Evolutionary conservation across 768 basidiomycete species (phyloP), one percentile per base, ranked within the genome.

Genomic region (Nidularia sp.): DNA sequence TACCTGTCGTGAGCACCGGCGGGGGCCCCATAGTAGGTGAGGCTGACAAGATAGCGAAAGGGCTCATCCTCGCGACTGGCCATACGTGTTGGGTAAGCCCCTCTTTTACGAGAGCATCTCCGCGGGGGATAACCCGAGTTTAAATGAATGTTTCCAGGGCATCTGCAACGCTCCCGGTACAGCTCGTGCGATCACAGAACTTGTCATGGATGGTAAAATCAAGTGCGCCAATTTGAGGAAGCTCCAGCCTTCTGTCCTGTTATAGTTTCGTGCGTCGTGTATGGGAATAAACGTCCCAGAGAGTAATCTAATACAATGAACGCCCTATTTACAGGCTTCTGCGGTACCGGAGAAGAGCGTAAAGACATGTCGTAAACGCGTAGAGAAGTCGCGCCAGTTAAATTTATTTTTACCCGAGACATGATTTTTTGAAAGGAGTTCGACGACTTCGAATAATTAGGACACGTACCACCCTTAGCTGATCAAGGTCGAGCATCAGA

Each of bases 111-210:
- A 54, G 13, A 29, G 9, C 13, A 1, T 48, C 13, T 22, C 25
- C 45, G 9, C 25, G 25, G 9, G 10, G 45, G 2, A 9, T 15
- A 22, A 48, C 18, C 18, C 18, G 18, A 18, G 18, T 18, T 18
- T 18, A 18, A 18, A 18, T 10, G 33, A 34, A 12, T 48, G 10
- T 34, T 34, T 41, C 2, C 51, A 88, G 87, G 88, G 88, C 0
- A 85, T 90, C 41, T 89, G 83, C 64, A 89, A 89, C 63, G 90
- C 85, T 2, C 91, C 93, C 0, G 93, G 90, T 3, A 94, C 91
- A 2, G 93, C 86, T 1, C 81, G 78, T 57, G 82, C 80, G 5
- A 64, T 97, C 41, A 73, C 81, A 10, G 88, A 92, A 64, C 68
- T 90, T 13, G 68, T 93, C 5, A 71, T 93, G 68, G 79, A 85